Percentiles rank a stretch among this genome's conserved stretches.
phyloP scores from a whole-genome alignment of 108 stramenopile genomes.

The Nitzschia palea region DNA sequence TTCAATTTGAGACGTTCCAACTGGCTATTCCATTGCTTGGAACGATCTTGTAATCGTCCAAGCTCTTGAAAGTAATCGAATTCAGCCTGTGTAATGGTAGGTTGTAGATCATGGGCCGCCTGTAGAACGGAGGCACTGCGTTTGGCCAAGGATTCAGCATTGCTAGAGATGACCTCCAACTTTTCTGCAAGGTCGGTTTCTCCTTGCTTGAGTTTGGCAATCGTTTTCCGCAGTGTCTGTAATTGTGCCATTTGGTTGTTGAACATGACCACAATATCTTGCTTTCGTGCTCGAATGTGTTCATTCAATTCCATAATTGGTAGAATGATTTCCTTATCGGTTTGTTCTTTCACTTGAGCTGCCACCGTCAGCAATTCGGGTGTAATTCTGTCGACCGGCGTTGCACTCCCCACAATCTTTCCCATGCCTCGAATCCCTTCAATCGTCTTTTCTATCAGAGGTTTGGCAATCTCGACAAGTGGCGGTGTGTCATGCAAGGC shows the following conservation, averaged over 20 bases:
- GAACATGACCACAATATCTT: conserved; percentile 44
- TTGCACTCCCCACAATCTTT: conserved; percentile 71
- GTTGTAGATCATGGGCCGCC: conserved; percentile 58
- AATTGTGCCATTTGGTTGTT: conserved; percentile 53
- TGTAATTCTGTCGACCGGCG: conserved; percentile 42
- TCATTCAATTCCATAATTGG: conserved; percentile 66
- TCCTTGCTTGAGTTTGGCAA: conserved; percentile 40
- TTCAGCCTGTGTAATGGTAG: conserved; percentile 76
- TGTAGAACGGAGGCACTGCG: conserved; percentile 64
- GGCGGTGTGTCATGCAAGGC: conserved; percentile 46
- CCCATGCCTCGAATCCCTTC: conserved; percentile 60
- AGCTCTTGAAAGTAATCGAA: conserved; percentile 68
- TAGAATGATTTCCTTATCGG: conserved; percentile 65
- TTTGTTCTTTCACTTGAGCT: conserved; percentile 54
- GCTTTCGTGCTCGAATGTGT: conserved; percentile 39
- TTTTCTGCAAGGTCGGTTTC: conserved; percentile 37
- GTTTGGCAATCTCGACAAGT: conserved; percentile 49
- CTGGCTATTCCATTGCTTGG: conserved; percentile 49
- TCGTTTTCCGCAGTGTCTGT: conserved; percentile 33
- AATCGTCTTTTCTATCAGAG: conserved; percentile 48
- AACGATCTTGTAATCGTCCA: conserved; percentile 43
- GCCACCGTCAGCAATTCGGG: conserved; percentile 66
- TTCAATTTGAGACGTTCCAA: conserved; percentile 21
- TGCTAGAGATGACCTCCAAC: conserved; percentile 36
- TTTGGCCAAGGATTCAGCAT: conserved; percentile 47